Conservation (phyloP, 495 filamentous ascomycete genomes). For the Gamarada debralockiae region DNA sequence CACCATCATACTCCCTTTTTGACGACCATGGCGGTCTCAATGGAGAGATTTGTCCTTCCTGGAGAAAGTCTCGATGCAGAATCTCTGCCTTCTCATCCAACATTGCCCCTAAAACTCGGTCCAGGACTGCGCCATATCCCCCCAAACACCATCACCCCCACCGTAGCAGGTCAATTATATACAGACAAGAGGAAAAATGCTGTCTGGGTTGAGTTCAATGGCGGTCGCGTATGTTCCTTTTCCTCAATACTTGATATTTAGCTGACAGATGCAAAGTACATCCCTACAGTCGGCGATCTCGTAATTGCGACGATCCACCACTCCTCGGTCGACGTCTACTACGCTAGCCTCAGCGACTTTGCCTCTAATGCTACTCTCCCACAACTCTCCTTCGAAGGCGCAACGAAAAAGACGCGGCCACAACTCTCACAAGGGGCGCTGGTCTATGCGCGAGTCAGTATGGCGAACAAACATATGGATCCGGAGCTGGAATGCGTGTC, state of each 20-base stretch:
- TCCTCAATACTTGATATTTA: not conserved
- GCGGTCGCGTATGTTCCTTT: constrained; percentile 49
- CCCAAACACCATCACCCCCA: constrained; percentile 65
- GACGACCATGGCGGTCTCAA: constrained; percentile 34
- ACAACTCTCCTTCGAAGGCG: constrained; percentile 85
- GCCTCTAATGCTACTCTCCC: constrained; percentile 73
- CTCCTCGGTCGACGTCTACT: constrained; percentile 70
- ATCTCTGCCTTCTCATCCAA: constrained; percentile 59
- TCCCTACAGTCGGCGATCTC: constrained; percentile 70
- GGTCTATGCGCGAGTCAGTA: constrained; percentile 79
- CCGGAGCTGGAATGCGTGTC: constrained; percentile 88
- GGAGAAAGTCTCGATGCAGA: constrained; percentile 68
- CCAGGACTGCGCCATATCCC: constrained; percentile 76
- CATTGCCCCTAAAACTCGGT: constrained; percentile 73
- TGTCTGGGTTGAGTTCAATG: constrained; percentile 69
- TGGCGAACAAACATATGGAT: constrained; percentile 76
- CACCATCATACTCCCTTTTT: not conserved
- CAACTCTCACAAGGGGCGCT: constrained; percentile 66
- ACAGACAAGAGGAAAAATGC: constrained; percentile 75
- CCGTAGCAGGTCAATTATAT: constrained; percentile 73
- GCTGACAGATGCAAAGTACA: constrained; percentile 55
- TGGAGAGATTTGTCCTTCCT: constrained; percentile 63
- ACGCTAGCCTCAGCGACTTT: constrained; percentile 54
- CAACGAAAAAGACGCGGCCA: constrained; percentile 87
- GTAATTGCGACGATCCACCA: constrained; percentile 81